phyloP scores from a whole-genome alignment of 1,139 yeast species.

The Meyerozyma guilliermondii region DNA sequence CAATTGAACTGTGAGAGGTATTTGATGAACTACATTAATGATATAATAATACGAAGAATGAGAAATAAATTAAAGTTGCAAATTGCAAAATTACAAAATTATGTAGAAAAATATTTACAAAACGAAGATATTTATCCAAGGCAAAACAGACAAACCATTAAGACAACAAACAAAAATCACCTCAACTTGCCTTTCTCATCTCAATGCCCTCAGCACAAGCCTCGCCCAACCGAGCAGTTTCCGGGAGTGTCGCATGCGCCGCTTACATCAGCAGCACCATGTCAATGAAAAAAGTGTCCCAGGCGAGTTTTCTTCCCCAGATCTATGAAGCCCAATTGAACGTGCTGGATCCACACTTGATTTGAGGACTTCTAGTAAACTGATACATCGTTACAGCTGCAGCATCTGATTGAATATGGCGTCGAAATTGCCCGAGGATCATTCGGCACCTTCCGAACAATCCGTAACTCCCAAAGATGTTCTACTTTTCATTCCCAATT shows the following conservation, averaged over 20 bases:
- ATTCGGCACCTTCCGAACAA: not conserved
- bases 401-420: not conserved
- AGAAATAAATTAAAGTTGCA: not conserved
- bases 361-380: not conserved
- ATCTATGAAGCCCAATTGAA: not conserved
- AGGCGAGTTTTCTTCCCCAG: not conserved
- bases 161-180: too few relatives aligned
- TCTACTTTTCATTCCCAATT: constrained; percentile 78
- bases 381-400: not conserved
- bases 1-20: too few relatives aligned
- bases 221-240: not conserved
- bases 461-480: constrained; percentile 43
- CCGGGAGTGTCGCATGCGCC: not conserved
- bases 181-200: too few relatives aligned
- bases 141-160: too few relatives aligned
- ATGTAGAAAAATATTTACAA: not conserved
- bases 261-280: not conserved
- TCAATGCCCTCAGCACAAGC: too few relatives aligned
- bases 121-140: too few relatives aligned
- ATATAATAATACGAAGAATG: not conserved
- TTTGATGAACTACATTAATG: too few relatives aligned
- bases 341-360: not conserved
- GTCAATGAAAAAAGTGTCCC: not conserved
- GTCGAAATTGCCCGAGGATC: not conserved
- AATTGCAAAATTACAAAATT: not conserved